phyloP scores from a whole-genome alignment of 1,284 basidiomycete genomes.

The Sporisorium iseilematis-ciliati region DNA sequence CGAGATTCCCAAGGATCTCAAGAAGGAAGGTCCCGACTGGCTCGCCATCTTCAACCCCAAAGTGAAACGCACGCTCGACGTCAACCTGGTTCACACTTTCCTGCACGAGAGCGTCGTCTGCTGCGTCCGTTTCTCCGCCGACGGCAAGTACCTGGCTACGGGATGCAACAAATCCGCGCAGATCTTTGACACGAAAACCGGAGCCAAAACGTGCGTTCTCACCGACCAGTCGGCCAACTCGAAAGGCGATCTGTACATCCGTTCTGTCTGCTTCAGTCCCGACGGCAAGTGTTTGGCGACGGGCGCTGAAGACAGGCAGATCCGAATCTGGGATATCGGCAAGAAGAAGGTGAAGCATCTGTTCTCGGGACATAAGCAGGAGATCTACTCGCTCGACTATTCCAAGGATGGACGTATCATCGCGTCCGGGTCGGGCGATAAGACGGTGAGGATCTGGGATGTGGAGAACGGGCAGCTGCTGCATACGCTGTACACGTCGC shows the following conservation, averaged over 20 bases:
- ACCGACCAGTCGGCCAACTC: slow-evolving; percentile 73
- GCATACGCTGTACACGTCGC: slow-evolving; percentile 67
- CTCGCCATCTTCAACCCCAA: slow-evolving; percentile 92
- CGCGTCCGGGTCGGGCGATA: slow-evolving; percentile 89
- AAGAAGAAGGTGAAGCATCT: slow-evolving; percentile 75
- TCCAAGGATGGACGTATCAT: slow-evolving; percentile 83
- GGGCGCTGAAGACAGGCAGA: slow-evolving; percentile 68
- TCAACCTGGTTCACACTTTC: slow-evolving; percentile 88
- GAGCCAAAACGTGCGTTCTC: slow-evolving; percentile 77
- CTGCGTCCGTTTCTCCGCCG: slow-evolving; percentile 88
- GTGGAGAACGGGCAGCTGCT: slow-evolving; percentile 74
- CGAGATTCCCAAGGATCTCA: slow-evolving; percentile 73
- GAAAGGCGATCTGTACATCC: slow-evolving; percentile 68
- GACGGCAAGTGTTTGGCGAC: slow-evolving; percentile 68
- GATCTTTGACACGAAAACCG: slow-evolving; percentile 89
- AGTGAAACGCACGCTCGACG: slow-evolving; percentile 83
- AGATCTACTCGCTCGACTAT: slow-evolving; percentile 89
- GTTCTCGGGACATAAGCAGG: slow-evolving; percentile 86
- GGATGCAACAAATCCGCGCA: slow-evolving; percentile 91
- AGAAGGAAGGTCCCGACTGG: slow-evolving; percentile 92
- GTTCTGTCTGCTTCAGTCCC: slow-evolving; percentile 67
- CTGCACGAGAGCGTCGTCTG: slow-evolving; percentile 92
- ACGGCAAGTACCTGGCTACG: slow-evolving; percentile 88
- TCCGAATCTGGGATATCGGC: slow-evolving; percentile 80
- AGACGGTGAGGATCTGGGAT: slow-evolving; percentile 90